phyloP scores from a whole-genome alignment of 495 filamentous ascomycete genomes.

The Tetracladium setigerum region DNA sequence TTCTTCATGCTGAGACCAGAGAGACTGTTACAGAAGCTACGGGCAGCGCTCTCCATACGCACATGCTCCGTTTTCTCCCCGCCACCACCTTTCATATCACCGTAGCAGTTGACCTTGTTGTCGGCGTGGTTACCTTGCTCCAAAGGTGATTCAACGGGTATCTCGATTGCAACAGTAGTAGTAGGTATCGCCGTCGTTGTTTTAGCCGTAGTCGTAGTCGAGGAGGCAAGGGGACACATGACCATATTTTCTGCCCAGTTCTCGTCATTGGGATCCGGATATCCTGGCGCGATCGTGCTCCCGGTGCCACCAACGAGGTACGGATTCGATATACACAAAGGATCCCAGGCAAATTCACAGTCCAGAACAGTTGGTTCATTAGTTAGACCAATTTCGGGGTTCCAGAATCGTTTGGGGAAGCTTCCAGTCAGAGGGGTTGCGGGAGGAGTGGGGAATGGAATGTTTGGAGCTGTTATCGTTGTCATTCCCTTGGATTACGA shows the following conservation, averaged over 20 bases:
- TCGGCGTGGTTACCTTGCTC: conserved; percentile 2
- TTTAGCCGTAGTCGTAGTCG: background rate
- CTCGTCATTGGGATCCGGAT: conserved; percentile 1
- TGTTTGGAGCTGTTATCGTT: conserved; percentile 6
- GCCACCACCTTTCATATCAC: background rate
- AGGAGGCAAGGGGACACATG: conserved; percentile 4
- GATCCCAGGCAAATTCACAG: conserved; percentile 4
- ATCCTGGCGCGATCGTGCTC: background rate
- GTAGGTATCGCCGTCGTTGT: background rate
- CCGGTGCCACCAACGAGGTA: conserved; percentile 1
- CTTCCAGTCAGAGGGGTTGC: conserved; percentile 4
- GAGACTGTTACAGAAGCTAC: conserved; percentile 10
- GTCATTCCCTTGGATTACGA: background rate
- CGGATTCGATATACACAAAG: conserved; percentile 2
- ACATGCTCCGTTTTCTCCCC: conserved; percentile 15
- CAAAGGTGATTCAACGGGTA: conserved; percentile 2
- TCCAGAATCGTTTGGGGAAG: background rate
- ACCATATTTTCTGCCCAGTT: conserved; percentile 7
- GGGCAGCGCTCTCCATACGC: conserved; percentile 10
- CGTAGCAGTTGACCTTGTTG: conserved; percentile 12
- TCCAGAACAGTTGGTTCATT: conserved; percentile 4
- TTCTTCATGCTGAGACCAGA: background rate
- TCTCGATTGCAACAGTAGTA: too few relatives aligned
- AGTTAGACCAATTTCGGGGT: background rate
- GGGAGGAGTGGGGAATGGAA: conserved; percentile 11